phyloP scores from a whole-genome alignment of 306 rosid species.

The Dryas alaskensis region DNA sequence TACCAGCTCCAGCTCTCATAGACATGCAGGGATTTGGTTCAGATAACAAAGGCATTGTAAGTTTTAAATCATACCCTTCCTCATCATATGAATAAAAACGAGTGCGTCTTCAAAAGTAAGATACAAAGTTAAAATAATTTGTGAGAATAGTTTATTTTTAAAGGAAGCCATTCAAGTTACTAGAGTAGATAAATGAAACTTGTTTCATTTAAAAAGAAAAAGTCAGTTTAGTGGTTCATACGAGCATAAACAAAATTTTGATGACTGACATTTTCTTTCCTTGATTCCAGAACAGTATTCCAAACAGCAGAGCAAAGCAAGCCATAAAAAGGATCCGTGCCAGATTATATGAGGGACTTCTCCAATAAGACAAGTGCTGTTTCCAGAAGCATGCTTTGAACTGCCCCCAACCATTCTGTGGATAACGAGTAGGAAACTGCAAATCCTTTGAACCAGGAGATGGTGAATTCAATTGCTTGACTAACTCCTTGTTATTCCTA shows the following conservation, averaged over 20 bases:
- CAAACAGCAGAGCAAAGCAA: constrained; percentile 46
- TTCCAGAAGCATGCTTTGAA: constrained; percentile 70
- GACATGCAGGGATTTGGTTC: neutral
- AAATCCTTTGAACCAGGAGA: constrained; percentile 47
- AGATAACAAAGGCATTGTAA: neutral
- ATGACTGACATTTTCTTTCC: constrained; percentile 38
- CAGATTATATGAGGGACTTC: constrained; percentile 67
- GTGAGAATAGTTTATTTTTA: too few relatives aligned
- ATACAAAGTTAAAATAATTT: too few relatives aligned
- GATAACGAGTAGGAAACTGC: constrained; percentile 46
- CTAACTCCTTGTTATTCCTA: constrained; percentile 54
- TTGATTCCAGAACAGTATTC: constrained; percentile 56
- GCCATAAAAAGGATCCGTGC: constrained; percentile 37
- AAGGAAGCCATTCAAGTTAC: too few relatives aligned
- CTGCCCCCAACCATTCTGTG: constrained; percentile 58
- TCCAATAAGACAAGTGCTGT: constrained; percentile 69
- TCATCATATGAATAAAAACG: neutral
- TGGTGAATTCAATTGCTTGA: constrained; percentile 50
- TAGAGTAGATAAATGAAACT: too few relatives aligned
- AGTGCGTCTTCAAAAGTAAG: too few relatives aligned
- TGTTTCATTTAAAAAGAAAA: neutral
- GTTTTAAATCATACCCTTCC: neutral
- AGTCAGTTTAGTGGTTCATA: neutral
- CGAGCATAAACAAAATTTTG: neutral
- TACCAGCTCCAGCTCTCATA: neutral